A percentile compares a stretch with the other conserved stretches of the same genome.
These are phyloP conservation scores for Pinus tabuliformis DNA, from an alignment of 75 land plant species.

Conservation along the genomic window DNA sequence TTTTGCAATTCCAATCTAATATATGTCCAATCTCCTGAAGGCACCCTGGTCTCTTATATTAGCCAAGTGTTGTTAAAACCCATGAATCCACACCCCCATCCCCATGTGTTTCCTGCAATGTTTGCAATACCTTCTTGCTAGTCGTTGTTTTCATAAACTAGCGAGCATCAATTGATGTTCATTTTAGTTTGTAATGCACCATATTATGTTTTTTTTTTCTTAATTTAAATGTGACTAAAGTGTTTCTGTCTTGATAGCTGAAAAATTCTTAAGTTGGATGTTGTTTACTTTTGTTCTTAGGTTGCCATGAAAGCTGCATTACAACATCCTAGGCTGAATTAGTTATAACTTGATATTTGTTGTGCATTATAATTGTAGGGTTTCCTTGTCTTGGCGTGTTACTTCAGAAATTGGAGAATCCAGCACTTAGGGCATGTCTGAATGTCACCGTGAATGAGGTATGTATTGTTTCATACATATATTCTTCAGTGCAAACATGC, in stretches of 20 bases:
- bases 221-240: neutral
- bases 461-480: neutral
- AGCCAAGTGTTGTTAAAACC: too few relatives aligned
- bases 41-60: too few relatives aligned
- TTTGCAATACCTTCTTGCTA: neutral
- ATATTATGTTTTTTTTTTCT: neutral
- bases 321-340: neutral
- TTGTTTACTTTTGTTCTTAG: neutral
- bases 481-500: neutral
- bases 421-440: constrained; percentile 77
- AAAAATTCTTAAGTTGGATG: neutral
- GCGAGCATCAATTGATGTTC: neutral
- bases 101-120: too few relatives aligned
- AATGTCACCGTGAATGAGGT: constrained; percentile 73
- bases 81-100: too few relatives aligned
- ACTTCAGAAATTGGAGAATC: constrained; percentile 91
- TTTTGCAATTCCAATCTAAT: too few relatives aligned
- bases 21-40: too few relatives aligned
- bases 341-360: neutral
- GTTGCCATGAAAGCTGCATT: neutral
- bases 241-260: neutral
- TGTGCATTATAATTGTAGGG: constrained; percentile 35
- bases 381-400: constrained; percentile 87
- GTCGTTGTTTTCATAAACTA: neutral
- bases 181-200: neutral